phyloP scores from a whole-genome alignment of 2,329 filamentous ascomycete species.

The Stemphylium lycopersici region DNA sequence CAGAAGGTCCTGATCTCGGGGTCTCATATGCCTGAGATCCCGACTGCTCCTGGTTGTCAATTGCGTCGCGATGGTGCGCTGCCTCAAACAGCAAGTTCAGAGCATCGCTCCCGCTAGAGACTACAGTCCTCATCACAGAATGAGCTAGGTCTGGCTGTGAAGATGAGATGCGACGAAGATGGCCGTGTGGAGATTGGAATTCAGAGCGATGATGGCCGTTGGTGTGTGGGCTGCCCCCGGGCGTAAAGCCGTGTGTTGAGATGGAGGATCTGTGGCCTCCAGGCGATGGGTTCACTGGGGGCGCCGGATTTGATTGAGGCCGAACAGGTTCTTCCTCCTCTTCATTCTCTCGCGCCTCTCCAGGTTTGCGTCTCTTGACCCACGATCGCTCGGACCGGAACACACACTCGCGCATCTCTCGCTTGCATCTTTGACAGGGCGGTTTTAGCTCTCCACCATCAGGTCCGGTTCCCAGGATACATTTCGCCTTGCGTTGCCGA shows the following conservation, averaged over 20 bases:
- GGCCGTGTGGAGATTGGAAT: slow-evolving; percentile 36
- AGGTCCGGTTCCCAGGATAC: slow-evolving; percentile 54
- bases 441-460: slow-evolving; percentile 51
- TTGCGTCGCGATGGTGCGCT: slow-evolving; percentile 48
- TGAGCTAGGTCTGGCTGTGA: slow-evolving; percentile 46
- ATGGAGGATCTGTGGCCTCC: slow-evolving; percentile 31
- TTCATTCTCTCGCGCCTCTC: slow-evolving; percentile 33
- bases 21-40: slow-evolving; percentile 50
- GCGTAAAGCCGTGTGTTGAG: slow-evolving; percentile 32
- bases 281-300: slow-evolving; percentile 24
- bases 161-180: slow-evolving; percentile 41
- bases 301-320: slow-evolving; percentile 14
- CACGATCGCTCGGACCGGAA: slow-evolving; percentile 51
- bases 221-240: slow-evolving; percentile 34
- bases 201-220: slow-evolving; percentile 33
- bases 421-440: slow-evolving; percentile 57
- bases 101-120: slow-evolving; percentile 61
- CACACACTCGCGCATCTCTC: slow-evolving; percentile 58
- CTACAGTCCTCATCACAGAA: slow-evolving; percentile 56
- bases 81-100: slow-evolving; percentile 61
- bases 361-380: slow-evolving; percentile 47
- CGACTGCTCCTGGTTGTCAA: slow-evolving; percentile 40
- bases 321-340: slow-evolving; percentile 22
- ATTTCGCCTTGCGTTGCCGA: slow-evolving; percentile 60
- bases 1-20: slow-evolving; percentile 38